Percentiles rank a stretch among this genome's conserved stretches.
Evolutionary conservation across 371 early-diverging fungal genomes (phyloP).

Genomic region (Actinomortierella wolfii): DNA sequence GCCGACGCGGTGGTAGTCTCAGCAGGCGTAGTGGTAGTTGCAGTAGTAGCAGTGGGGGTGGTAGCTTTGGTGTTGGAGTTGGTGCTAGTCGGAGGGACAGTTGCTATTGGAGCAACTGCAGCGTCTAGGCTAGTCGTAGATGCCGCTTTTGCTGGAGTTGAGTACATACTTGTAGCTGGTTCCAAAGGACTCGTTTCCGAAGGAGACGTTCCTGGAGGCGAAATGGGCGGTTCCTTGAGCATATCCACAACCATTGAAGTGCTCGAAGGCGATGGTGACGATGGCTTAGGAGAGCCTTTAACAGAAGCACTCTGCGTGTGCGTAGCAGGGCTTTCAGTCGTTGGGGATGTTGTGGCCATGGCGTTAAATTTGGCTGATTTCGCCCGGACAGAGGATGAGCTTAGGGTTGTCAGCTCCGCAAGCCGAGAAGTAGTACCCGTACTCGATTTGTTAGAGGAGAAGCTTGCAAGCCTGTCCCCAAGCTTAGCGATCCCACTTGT

Average conservation of each 20-base stretch:
- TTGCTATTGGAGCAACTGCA: too few relatives aligned
- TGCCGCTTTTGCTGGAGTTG: too few relatives aligned
- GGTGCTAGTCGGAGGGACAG: too few relatives aligned
- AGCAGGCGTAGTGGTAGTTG: too few relatives aligned
- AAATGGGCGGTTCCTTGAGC: constrained; percentile 17
- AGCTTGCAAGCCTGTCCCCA: constrained; percentile 11
- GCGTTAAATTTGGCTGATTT: constrained; percentile 32
- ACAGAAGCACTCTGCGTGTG: neutral
- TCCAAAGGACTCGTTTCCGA: constrained; percentile 1
- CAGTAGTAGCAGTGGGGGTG: too few relatives aligned
- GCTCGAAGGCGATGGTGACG: constrained; percentile 2
- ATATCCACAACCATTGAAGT: constrained; percentile 13
- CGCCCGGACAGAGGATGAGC: constrained; percentile 28
- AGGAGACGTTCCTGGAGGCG: constrained; percentile 2
- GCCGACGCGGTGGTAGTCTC: too few relatives aligned
- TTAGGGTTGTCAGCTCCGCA: constrained; percentile 7
- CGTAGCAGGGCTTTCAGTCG: neutral
- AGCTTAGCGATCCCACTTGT: neutral
- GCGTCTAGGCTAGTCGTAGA: too few relatives aligned
- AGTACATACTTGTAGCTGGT: too few relatives aligned
- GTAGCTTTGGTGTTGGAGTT: too few relatives aligned
- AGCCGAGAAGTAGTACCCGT: neutral
- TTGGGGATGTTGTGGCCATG: constrained; percentile 9
- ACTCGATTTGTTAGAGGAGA: constrained; percentile 1
- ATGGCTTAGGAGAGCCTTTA: constrained; percentile 11